phyloP scores from a whole-genome alignment of 345 rosid genomes.

The Crucihimalaya himalaica region DNA sequence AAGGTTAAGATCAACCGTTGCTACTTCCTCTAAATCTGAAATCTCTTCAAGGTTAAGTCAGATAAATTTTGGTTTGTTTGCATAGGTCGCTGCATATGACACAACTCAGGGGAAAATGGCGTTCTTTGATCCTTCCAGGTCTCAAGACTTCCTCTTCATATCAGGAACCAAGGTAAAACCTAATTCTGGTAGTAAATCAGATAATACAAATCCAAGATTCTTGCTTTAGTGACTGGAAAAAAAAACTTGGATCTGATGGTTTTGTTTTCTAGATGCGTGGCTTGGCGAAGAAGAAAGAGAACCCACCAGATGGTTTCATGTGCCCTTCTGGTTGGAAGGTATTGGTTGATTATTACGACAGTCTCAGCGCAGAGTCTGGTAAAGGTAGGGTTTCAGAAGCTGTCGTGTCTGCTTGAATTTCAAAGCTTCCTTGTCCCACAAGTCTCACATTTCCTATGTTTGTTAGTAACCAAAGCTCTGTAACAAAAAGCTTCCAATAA shows the following conservation, averaged over 20 bases:
- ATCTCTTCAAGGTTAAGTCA: not conserved
- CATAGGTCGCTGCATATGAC: conserved; percentile 89
- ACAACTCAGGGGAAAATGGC: conserved; percentile 93
- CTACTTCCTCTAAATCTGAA: not conserved
- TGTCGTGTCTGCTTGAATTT: conserved; percentile 55
- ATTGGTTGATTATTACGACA: conserved; percentile 83
- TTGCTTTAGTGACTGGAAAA: not conserved
- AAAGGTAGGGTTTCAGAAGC: conserved; percentile 56
- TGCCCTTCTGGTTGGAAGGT: conserved; percentile 96
- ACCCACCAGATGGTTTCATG: conserved; percentile 95
- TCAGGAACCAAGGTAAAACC: conserved; percentile 87
- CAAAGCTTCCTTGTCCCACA: not conserved
- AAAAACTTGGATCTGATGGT: not conserved
- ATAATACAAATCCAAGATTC: not conserved
- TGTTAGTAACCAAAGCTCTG: not conserved
- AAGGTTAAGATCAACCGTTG: conserved; percentile 51
- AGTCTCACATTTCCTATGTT: not conserved
- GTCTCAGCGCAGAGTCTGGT: conserved; percentile 47
- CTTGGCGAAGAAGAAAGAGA: conserved; percentile 90
- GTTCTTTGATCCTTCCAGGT: conserved; percentile 83
- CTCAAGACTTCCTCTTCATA: conserved; percentile 87
- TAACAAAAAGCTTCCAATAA: conserved; percentile 21
- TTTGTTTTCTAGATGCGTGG: conserved; percentile 67
- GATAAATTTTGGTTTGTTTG: not conserved
- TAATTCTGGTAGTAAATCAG: not conserved